A percentile compares a stretch with the other conserved stretches of the same genome.
phyloP scores from a whole-genome alignment of 352 stramenopile species.

The Aphanomyces invadans region DNA sequence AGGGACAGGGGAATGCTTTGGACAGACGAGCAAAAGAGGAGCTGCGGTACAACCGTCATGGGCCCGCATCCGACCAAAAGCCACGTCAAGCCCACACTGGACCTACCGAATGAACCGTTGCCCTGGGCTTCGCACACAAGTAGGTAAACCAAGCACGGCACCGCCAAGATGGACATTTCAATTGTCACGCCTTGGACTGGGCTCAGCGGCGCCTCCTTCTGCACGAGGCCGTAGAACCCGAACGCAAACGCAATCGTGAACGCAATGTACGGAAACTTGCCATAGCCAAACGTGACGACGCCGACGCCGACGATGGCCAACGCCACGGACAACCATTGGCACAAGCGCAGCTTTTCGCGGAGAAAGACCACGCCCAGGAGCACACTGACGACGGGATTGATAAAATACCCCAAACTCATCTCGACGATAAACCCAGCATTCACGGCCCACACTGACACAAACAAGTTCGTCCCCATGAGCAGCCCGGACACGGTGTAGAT shows the following conservation, averaged over 20 bases:
- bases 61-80: slow-evolving; percentile 17
- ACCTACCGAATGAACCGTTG: slow-evolving; percentile 1
- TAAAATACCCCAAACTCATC: not conserved
- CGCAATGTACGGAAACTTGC: not conserved
- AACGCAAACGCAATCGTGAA: not conserved
- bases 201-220: not conserved
- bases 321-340: not conserved
- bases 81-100: not conserved
- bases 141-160: not conserved
- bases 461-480: slow-evolving; percentile 14
- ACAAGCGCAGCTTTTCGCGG: not conserved
- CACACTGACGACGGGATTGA: not conserved
- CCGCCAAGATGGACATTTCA: not conserved
- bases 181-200: not conserved
- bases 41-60: slow-evolving; percentile 6
- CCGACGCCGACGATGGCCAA: not conserved
- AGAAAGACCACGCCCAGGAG: not conserved
- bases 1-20: not conserved
- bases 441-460: not conserved
- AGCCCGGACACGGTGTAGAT: slow-evolving; percentile 6
- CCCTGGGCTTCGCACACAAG: not conserved
- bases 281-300: not conserved
- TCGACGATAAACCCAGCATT: not conserved
- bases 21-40: slow-evolving; percentile 4
- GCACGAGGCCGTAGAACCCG: not conserved